These are phyloP conservation scores for Mollisia scopiformis DNA, from an alignment of 2,329 filamentous ascomycete genomes.

Conservation along the genomic window DNA sequence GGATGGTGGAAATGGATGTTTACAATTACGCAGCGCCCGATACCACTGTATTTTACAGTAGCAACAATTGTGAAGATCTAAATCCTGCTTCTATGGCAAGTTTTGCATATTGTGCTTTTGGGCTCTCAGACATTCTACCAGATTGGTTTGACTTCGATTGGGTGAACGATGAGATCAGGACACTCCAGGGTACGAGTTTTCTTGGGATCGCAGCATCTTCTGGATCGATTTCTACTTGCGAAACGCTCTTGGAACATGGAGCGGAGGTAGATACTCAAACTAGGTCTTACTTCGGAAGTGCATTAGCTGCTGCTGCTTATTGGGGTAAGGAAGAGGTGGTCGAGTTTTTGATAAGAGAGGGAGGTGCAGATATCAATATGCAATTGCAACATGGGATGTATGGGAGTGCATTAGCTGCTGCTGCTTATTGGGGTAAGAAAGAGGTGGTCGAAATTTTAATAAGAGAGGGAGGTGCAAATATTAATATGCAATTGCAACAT, in stretches of 20 bases:
- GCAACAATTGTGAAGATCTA: background rate
- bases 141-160: constrained; percentile 4
- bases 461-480: background rate
- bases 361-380: constrained; percentile 1
- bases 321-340: background rate
- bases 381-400: background rate
- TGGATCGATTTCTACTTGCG: background rate
- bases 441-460: constrained; percentile 1
- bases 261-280: background rate
- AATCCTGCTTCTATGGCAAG: background rate
- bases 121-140: background rate
- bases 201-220: background rate
- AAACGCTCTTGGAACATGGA: background rate
- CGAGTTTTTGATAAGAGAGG: background rate
- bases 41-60: background rate
- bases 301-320: background rate
- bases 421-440: background rate
- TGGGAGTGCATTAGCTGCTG: constrained; percentile 1
- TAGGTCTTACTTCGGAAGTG: background rate
- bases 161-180: background rate
- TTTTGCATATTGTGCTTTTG: constrained; percentile 6
- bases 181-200: background rate
- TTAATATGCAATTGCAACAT: constrained; percentile 9
- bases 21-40: background rate
- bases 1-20: background rate